phyloP scores from a whole-genome alignment of 2,329 filamentous ascomycete genomes.

The Colletotrichum australisinense region DNA sequence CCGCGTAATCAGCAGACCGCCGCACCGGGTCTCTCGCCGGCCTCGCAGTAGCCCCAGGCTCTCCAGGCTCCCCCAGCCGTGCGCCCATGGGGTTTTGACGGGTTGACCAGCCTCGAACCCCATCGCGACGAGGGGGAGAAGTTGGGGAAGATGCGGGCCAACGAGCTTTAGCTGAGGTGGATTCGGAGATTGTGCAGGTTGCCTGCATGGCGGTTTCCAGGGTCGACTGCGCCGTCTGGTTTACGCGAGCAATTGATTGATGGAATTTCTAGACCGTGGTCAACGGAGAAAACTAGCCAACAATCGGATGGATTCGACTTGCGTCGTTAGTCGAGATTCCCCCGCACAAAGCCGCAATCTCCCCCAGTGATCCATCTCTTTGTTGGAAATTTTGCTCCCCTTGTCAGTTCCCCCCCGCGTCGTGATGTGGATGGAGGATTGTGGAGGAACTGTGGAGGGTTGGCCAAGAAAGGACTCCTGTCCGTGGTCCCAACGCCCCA shows the following conservation, averaged over 20 bases:
- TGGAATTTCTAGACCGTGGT: slow-evolving; percentile 23
- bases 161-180: slow-evolving; percentile 11
- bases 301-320: slow-evolving; percentile 9
- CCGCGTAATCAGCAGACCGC: slow-evolving; percentile 19
- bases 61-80: neutral
- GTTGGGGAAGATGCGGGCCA: slow-evolving; percentile 18
- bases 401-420: neutral
- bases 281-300: slow-evolving; percentile 28
- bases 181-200: slow-evolving; percentile 31
- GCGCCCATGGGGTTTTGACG: neutral
- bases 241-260: slow-evolving; percentile 20
- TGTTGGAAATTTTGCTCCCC: neutral
- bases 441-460: neutral
- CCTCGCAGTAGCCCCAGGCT: neutral
- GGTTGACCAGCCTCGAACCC: neutral
- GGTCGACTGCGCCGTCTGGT: slow-evolving; percentile 7
- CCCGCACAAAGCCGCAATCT: slow-evolving; percentile 14
- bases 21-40: neutral
- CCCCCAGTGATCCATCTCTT: slow-evolving; percentile 28
- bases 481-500: slow-evolving; percentile 14
- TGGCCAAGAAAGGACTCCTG: slow-evolving; percentile 24
- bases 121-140: slow-evolving; percentile 6
- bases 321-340: slow-evolving; percentile 19
- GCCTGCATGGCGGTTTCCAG: slow-evolving; percentile 19
- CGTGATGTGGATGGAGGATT: slow-evolving; percentile 16